Evolutionary conservation across 2,329 filamentous ascomycete species (phyloP).

Genomic region (Teratosphaeria destructans): DNA sequence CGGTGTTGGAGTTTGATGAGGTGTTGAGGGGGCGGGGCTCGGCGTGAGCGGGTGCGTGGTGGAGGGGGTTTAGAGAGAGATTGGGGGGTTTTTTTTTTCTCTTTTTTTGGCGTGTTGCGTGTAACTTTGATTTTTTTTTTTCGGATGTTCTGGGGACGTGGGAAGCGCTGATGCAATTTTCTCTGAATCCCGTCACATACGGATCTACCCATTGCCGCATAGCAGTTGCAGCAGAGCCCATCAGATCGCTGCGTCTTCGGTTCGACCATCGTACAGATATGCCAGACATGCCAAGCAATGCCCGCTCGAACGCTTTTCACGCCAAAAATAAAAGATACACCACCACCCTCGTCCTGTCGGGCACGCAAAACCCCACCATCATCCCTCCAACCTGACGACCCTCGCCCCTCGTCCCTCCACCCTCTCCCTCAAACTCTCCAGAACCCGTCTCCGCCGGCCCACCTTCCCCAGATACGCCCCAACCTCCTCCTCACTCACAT

Average conservation of each 20-base stretch:
- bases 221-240: neutral
- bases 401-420: conserved; percentile 21
- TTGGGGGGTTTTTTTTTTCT: too few species aligned
- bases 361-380: neutral
- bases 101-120: too few species aligned
- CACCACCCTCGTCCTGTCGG: neutral
- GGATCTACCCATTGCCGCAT: neutral
- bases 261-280: neutral
- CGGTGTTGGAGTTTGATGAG: neutral
- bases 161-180: neutral
- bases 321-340: neutral
- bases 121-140: too few species aligned
- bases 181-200: too few species aligned
- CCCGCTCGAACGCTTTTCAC: conserved; percentile 3
- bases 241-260: neutral
- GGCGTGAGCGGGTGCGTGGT: too few species aligned
- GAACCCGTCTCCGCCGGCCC: conserved; percentile 28
- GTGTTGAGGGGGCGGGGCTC: neutral
- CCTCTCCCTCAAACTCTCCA: conserved; percentile 27
- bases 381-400: conserved; percentile 6
- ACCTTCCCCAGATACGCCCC: conserved; percentile 24
- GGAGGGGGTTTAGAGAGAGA: too few species aligned
- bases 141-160: neutral
- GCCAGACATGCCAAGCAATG: neutral
- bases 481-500: conserved; percentile 33